Percentiles rank a stretch among this genome's conserved stretches.
Evolutionary conservation across 2,329 filamentous ascomycete genomes (phyloP).

Genomic region (Ascochyta koolunga): DNA sequence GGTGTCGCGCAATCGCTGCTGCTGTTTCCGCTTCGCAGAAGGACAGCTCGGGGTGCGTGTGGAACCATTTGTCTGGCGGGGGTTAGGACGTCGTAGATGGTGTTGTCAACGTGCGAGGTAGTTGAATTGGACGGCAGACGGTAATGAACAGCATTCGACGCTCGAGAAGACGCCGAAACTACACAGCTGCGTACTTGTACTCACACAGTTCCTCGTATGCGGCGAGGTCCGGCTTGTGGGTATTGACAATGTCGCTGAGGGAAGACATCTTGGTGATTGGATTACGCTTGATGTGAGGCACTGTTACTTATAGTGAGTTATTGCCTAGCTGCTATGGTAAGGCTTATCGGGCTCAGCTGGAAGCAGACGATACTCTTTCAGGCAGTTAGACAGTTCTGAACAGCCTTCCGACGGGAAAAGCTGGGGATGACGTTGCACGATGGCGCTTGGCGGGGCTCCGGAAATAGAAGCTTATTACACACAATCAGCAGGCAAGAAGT

Average conservation of each 20-base stretch:
- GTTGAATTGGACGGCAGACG: too few species aligned
- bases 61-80: conserved; percentile 41
- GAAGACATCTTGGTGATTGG: conserved; percentile 30
- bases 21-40: conserved; percentile 45
- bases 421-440: conserved; percentile 23
- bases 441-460: conserved; percentile 8
- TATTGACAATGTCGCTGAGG: conserved; percentile 34
- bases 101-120: background rate
- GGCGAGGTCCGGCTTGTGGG: conserved; percentile 31
- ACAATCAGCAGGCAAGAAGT: too few species aligned
- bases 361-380: background rate
- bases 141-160: too few species aligned
- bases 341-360: conserved; percentile 8
- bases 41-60: conserved; percentile 45
- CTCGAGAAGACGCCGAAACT: conserved; percentile 3
- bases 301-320: background rate
- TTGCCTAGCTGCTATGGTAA: conserved; percentile 11
- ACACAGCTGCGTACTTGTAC: conserved; percentile 2
- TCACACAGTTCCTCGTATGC: conserved; percentile 45
- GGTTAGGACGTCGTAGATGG: background rate
- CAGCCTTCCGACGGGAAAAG: conserved; percentile 29
- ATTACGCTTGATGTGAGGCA: background rate
- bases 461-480: too few species aligned
- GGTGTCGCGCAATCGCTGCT: conserved; percentile 35
- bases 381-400: conserved; percentile 3